These are phyloP conservation scores for Saksenaea vasiformis DNA, from an alignment of 371 early-diverging fungal genomes.

Conservation along the genomic window DNA sequence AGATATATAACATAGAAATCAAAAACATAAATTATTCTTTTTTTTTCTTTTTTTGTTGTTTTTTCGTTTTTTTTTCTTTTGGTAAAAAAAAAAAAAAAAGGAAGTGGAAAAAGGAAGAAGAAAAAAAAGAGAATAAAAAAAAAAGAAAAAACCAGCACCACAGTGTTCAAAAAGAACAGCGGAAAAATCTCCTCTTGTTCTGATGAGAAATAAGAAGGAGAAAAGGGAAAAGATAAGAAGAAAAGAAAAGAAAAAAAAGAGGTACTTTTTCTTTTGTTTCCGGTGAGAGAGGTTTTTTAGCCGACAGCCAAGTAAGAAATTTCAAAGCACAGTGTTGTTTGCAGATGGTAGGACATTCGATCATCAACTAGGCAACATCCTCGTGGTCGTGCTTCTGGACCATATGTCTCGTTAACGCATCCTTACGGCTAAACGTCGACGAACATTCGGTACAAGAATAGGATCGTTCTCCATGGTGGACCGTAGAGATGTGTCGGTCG, in stretches of 20 bases:
- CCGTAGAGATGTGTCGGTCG: conserved; percentile 69
- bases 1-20: neutral
- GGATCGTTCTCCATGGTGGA: conserved; percentile 65
- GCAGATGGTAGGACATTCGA: neutral
- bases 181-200: neutral
- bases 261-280: neutral
- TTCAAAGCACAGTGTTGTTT: neutral
- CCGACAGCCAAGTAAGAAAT: neutral
- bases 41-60: neutral
- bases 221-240: neutral
- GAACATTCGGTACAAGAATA: conserved; percentile 59
- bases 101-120: neutral
- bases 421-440: conserved; percentile 68
- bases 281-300: neutral
- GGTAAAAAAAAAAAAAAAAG: too few relatives aligned
- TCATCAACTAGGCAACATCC: neutral
- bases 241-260: neutral
- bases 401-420: conserved; percentile 62
- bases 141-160: neutral
- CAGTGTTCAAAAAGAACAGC: neutral
- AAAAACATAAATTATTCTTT: neutral
- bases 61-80: neutral
- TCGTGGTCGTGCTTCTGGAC: conserved; percentile 29
- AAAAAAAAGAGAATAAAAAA: neutral
- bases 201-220: neutral